Conservation (phyloP, 495 filamentous ascomycete genomes). For the Penicillium steckii region DNA sequence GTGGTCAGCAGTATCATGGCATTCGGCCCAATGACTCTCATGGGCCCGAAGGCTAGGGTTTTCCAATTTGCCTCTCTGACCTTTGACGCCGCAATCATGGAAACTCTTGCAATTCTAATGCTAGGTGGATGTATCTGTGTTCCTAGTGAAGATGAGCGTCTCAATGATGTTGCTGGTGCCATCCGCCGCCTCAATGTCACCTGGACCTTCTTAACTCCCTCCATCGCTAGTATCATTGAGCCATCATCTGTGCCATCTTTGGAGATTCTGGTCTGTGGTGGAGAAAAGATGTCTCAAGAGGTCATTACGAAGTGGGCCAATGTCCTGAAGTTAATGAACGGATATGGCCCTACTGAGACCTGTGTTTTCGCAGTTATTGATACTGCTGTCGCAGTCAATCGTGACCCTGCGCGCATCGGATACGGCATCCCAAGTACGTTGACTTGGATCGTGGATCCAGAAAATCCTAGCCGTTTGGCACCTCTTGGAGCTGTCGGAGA, state of each 20-base stretch:
- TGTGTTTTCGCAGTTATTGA: slow-evolving; percentile 39
- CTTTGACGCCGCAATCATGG: slow-evolving; percentile 53
- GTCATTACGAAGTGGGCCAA: slow-evolving; percentile 56
- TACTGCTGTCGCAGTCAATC: slow-evolving; percentile 27
- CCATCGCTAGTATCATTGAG: slow-evolving; percentile 49
- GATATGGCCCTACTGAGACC: slow-evolving; percentile 60
- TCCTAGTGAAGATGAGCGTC: slow-evolving; percentile 55
- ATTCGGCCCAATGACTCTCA: slow-evolving; percentile 35
- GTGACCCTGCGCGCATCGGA: slow-evolving; percentile 48
- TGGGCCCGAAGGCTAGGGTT: slow-evolving; percentile 39
- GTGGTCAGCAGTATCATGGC: slow-evolving; percentile 47
- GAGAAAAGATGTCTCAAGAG: slow-evolving; percentile 48
- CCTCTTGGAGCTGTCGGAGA: slow-evolving; percentile 56
- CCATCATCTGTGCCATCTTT: slow-evolving; percentile 44
- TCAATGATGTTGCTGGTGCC: slow-evolving; percentile 47
- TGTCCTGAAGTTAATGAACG: slow-evolving; percentile 49
- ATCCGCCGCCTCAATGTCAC: slow-evolving; percentile 50
- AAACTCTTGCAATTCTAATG: slow-evolving; percentile 50
- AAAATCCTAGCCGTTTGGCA: slow-evolving; percentile 44
- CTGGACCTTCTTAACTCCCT: slow-evolving; percentile 54
- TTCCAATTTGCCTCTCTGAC: slow-evolving; percentile 57
- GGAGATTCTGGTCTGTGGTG: slow-evolving; percentile 44
- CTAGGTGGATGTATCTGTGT: slow-evolving; percentile 62
- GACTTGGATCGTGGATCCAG: slow-evolving; percentile 56
- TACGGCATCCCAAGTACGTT: slow-evolving; percentile 41